Conservation (phyloP, 2,329 filamentous ascomycete genomes). For the Exophiala bonariae region DNA sequence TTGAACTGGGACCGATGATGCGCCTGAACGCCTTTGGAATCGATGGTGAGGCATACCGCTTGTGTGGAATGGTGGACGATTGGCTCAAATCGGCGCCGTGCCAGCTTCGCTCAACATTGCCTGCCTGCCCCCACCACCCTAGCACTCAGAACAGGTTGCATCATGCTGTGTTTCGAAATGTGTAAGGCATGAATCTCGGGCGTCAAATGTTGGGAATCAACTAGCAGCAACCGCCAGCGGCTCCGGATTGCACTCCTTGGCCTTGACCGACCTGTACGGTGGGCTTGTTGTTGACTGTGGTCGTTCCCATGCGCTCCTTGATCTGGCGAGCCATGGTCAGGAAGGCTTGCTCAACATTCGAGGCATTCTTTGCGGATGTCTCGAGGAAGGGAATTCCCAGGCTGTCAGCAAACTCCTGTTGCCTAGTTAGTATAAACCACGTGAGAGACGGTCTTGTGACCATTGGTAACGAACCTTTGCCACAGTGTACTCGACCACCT, state of each 20-base stretch:
- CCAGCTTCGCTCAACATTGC: conserved; percentile 7
- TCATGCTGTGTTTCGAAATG: conserved; percentile 8
- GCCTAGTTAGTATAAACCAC: conserved; percentile 11
- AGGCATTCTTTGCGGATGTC: conserved; percentile 99
- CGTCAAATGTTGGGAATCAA: neutral
- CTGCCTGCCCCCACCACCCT: conserved; percentile 7
- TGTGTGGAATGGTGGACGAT: neutral
- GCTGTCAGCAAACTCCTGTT: conserved; percentile 95
- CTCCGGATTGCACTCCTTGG: conserved; percentile 86
- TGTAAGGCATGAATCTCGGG: conserved; percentile 1
- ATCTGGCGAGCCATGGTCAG: conserved; percentile 99
- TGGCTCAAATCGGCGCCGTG: conserved; percentile 1
- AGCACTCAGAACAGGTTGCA: conserved; percentile 6
- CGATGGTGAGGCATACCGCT: conserved; percentile 1
- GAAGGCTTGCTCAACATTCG: conserved; percentile 99
- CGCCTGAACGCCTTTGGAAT: conserved; percentile 22
- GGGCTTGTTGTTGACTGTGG: conserved; percentile 94
- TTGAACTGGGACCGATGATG: conserved; percentile 14
- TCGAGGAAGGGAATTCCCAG: conserved; percentile 98
- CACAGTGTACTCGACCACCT: conserved; percentile 98
- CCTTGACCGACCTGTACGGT: conserved; percentile 94
- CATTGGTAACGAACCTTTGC: conserved; percentile 72
- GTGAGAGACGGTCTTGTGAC: neutral
- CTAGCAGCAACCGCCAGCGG: conserved; percentile 89
- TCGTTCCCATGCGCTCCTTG: conserved; percentile 99